A percentile compares a stretch with the other conserved stretches of the same genome.
phyloP scores from a whole-genome alignment of 306 rosid genomes.

The Inga leiocalycina region DNA sequence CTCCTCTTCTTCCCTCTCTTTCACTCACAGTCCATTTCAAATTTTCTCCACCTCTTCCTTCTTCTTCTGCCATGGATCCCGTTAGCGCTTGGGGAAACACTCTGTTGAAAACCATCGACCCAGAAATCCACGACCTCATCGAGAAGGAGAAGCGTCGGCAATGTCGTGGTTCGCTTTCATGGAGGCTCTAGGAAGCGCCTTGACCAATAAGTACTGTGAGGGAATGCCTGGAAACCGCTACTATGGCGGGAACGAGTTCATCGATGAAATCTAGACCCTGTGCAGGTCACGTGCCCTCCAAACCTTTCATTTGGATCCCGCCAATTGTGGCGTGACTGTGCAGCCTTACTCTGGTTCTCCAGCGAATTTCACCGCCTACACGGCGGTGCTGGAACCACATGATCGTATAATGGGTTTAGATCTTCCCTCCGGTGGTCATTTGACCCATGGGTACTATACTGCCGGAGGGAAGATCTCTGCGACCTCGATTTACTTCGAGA shows the following conservation, averaged over 20 bases:
- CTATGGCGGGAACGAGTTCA: slow-evolving; percentile 96
- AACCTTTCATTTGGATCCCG: slow-evolving; percentile 65
- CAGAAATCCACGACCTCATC: slow-evolving; percentile 87
- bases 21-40: background rate
- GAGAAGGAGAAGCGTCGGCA: slow-evolving; percentile 96
- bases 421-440: slow-evolving; percentile 96
- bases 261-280: slow-evolving; percentile 86
- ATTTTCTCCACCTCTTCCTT: background rate
- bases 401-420: slow-evolving; percentile 97
- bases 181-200: slow-evolving; percentile 84
- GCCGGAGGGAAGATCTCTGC: slow-evolving; percentile 97
- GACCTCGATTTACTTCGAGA: slow-evolving; percentile 95
- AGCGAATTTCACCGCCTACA: slow-evolving; percentile 96
- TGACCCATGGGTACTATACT: slow-evolving; percentile 91
- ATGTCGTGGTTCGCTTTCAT: slow-evolving; percentile 94
- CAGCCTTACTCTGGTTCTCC: slow-evolving; percentile 98
- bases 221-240: slow-evolving; percentile 94
- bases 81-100: slow-evolving; percentile 79
- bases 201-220: slow-evolving; percentile 97
- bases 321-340: slow-evolving; percentile 88
- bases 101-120: slow-evolving; percentile 65
- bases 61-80: slow-evolving; percentile 63
- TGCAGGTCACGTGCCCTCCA: slow-evolving; percentile 86
- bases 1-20: background rate
- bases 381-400: slow-evolving; percentile 87